Percentiles rank a stretch among this genome's conserved stretches.
phyloP scores from a whole-genome alignment of 2,329 filamentous ascomycete genomes.

The Cordyceps farinosa region DNA sequence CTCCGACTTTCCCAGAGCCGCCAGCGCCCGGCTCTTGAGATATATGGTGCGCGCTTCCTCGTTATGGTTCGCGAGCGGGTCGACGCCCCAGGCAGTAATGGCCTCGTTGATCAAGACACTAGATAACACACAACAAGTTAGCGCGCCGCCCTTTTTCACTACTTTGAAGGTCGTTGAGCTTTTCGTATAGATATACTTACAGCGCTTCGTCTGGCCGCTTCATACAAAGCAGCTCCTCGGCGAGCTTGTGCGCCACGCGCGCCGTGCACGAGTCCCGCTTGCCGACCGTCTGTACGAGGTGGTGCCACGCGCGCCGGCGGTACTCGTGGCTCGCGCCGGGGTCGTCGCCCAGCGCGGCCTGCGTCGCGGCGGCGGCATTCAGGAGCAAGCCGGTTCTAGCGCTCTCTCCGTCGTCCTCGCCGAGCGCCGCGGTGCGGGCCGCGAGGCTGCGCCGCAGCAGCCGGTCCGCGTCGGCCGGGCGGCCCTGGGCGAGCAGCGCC shows the following conservation, averaged over 20 bases:
- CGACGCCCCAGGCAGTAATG: slow-evolving; percentile 16
- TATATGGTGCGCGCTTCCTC: slow-evolving; percentile 19
- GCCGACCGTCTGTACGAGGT: slow-evolving; percentile 17
- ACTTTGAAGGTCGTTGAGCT: no score
- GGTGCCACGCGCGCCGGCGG: slow-evolving; percentile 12
- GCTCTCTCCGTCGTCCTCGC: slow-evolving; percentile 15
- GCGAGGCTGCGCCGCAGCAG: slow-evolving; percentile 15
- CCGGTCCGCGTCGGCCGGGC: slow-evolving; percentile 10
- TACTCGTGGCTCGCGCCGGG: slow-evolving; percentile 13
- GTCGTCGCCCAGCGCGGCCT: slow-evolving; percentile 5
- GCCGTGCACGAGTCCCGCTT: slow-evolving; percentile 17
- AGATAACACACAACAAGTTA: neutral
- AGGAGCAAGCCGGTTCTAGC: slow-evolving; percentile 14
- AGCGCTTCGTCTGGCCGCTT: slow-evolving; percentile 10
- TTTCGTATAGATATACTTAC: neutral
- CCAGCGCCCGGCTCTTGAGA: slow-evolving; percentile 15
- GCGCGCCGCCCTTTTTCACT: neutral
- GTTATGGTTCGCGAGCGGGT: slow-evolving; percentile 16
- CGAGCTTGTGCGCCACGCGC: slow-evolving; percentile 16
- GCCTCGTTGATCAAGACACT: slow-evolving; percentile 13
- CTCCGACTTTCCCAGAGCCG: slow-evolving; percentile 15
- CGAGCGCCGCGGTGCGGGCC: slow-evolving; percentile 8
- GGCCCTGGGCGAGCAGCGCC: slow-evolving; percentile 18
- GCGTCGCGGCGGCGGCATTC: slow-evolving; percentile 14
- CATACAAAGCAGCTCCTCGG: slow-evolving; percentile 15